A percentile compares a stretch with the other conserved stretches of the same genome.
Evolutionary conservation across 192 early-diverging fungal genomes (phyloP).

Genomic region (Coemansia sp.): DNA sequence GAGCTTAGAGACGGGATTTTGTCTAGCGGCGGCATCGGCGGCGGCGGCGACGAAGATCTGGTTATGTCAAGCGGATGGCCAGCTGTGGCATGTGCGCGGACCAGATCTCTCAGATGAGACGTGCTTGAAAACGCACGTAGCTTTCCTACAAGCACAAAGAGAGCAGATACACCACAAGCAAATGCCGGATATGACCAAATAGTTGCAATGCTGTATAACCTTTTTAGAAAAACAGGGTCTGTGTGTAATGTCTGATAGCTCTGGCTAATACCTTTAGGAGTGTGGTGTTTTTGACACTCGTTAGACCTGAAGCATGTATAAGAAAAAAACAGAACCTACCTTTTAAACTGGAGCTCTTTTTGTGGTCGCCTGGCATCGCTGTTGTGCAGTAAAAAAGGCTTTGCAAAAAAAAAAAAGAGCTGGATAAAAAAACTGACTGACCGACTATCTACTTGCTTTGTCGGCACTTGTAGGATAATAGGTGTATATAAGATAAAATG

Average conservation of each 20-base stretch:
- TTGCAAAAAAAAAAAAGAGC: neutral
- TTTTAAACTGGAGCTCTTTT: conserved; percentile 4
- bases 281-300: too few species aligned
- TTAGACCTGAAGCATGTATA: neutral
- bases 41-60: conserved; percentile 36
- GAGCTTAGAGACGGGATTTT: conserved; percentile 25
- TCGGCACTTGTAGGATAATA: too few species aligned
- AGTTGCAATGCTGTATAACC: neutral
- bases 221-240: neutral
- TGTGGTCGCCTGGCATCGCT: conserved; percentile 10
- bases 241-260: neutral
- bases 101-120: conserved; percentile 49
- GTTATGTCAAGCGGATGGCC: conserved; percentile 20
- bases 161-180: neutral
- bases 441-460: neutral
- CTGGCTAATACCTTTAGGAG: too few species aligned
- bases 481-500: neutral
- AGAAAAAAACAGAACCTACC: neutral
- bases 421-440: neutral
- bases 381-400: neutral
- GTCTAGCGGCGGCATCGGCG: conserved; percentile 38
- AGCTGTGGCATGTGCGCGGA: conserved; percentile 28
- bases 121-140: conserved; percentile 56
- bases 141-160: conserved; percentile 36
- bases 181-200: neutral